Base-by-base conservation (phyloP, 106 monocot species). In the Dioscorea alata region DNA sequence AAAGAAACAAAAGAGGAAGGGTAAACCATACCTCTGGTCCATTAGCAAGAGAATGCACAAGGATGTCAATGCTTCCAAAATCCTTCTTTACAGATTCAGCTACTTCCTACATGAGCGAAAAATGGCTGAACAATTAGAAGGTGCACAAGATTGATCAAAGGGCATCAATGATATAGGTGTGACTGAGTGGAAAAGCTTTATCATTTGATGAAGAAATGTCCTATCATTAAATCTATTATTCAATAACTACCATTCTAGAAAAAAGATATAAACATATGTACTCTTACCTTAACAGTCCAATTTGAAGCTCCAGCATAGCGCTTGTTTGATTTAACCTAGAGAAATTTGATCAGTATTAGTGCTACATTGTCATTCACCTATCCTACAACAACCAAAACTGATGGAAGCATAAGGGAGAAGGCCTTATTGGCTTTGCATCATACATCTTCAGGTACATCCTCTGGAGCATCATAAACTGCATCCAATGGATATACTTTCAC, bases 1-100 rank as follows among this genome's bases (percentile, higher is more conserved):
- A 13, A 24, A 13, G 16, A 64, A 21, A 34, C 0, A 17, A 21
- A 66, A 19, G 15, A 66, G 20, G 12, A 49, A 19, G 20, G 48
- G 6, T 2, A 17, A 18, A 21, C 8, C 48, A 48, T 68, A 89
- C 92, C 83, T 92, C 97, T 18, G 89, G 92, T 63, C 92, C 92
- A 83, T 92, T 97, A 54, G 97, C 97, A 81, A 96, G 92, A 67
- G 96, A 96, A 72, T 96, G 96, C 60, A 96, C 86, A 69, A 96
- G 92, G 57, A 96, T 96, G 80, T 96, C 96, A 66, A 96, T 96
- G 66, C 82, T 92, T 62, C 89, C 92, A 83, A 85, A 92, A 67
- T 97, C 97, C 68, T 81, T 87, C 76, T 92, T 89, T 12, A 97
- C 87, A 57, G 67, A 74, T 64, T 97, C 97, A 70, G 83, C 97